These are phyloP conservation scores for Ampelocalamus luodianensis DNA, from an alignment of 176 grass and related monocot species.

Conservation along the genomic window DNA sequence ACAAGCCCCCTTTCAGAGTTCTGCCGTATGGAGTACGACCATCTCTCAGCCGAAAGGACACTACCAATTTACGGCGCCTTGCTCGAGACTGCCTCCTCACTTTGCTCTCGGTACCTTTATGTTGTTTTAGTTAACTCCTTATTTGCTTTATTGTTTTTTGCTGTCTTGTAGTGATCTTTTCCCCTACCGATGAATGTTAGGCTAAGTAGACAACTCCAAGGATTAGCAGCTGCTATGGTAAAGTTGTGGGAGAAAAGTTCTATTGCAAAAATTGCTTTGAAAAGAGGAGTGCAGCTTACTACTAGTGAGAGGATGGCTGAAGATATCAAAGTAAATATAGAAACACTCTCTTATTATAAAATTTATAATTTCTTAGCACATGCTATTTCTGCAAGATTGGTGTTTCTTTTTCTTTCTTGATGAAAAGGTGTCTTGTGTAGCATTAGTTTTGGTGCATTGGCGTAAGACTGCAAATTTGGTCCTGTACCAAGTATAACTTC, in stretches of 20 bases:
- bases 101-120: constrained; percentile 81
- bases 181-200: constrained; percentile 47
- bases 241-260: constrained; percentile 95
- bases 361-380: neutral
- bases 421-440: neutral
- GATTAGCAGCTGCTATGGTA: constrained; percentile 79
- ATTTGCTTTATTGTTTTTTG: neutral
- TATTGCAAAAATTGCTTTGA: constrained; percentile 91
- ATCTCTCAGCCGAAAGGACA: constrained; percentile 67
- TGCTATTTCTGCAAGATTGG: no score
- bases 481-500: neutral
- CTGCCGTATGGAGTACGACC: constrained; percentile 75
- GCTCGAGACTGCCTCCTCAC: constrained; percentile 85
- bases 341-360: constrained; percentile 24
- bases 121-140: constrained; percentile 33
- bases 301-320: constrained; percentile 97
- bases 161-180: constrained; percentile 20
- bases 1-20: constrained; percentile 86
- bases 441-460: constrained; percentile 17
- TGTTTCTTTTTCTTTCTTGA: constrained; percentile 12
- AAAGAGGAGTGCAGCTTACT: constrained; percentile 88
- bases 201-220: constrained; percentile 93
- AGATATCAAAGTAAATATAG: constrained; percentile 80
- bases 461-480: constrained; percentile 16
- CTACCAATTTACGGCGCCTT: constrained; percentile 76